These are phyloP conservation scores for Beauveria brongniartii DNA, from an alignment of 2,329 filamentous ascomycete genomes.

Conservation along the genomic window DNA sequence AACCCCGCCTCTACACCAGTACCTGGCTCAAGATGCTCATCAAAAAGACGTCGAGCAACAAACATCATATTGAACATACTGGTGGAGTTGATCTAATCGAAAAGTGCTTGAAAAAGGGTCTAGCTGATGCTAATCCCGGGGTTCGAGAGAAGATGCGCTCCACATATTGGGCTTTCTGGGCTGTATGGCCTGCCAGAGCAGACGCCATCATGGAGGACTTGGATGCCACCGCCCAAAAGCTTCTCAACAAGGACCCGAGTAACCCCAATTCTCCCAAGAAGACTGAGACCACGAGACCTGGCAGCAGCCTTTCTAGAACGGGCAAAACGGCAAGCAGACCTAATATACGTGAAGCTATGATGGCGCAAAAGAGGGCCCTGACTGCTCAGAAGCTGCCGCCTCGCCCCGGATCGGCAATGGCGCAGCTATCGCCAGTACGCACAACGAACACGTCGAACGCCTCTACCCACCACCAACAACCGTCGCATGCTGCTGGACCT, in stretches of 20 bases:
- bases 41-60: conserved; percentile 69
- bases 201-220: conserved; percentile 70
- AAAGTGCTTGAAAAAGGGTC: conserved; percentile 80
- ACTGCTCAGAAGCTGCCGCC: conserved; percentile 44
- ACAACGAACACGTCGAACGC: conserved; percentile 25
- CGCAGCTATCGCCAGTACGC: conserved; percentile 47
- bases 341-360: conserved; percentile 73
- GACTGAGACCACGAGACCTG: conserved; percentile 44
- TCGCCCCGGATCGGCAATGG: conserved; percentile 57
- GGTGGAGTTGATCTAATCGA: conserved; percentile 78
- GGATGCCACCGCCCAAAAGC: conserved; percentile 68
- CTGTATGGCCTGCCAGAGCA: conserved; percentile 69
- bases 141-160: conserved; percentile 80
- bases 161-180: conserved; percentile 78
- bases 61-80: conserved; percentile 72
- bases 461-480: conserved; percentile 20
- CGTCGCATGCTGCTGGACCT: conserved; percentile 17
- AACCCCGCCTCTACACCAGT: conserved; percentile 69
- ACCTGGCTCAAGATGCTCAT: conserved; percentile 81
- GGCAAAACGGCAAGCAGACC: conserved; percentile 51
- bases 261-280: conserved; percentile 67
- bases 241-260: conserved; percentile 73
- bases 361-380: conserved; percentile 67
- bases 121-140: conserved; percentile 82
- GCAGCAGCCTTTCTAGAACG: conserved; percentile 54